Base-by-base conservation (phyloP, 225 moss, liverwort and hornwort genomes). In the Rhytidiadelphus loreus region DNA sequence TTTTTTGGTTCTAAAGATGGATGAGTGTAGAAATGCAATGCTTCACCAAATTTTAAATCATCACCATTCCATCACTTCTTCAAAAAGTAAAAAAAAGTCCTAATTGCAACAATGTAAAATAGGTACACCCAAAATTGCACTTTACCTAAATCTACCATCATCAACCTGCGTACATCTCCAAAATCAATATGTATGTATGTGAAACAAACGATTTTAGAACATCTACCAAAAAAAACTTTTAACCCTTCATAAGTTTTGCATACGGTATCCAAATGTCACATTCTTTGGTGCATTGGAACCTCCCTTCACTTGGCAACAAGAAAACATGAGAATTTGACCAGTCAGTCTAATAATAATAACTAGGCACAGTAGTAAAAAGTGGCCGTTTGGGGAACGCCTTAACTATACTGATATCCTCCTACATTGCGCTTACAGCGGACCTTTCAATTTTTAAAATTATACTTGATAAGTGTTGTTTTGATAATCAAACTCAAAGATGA, bases 251-350 rank as follows among this genome's bases (percentile, higher is more conserved):
- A 74, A 74, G 4, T 74, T 74, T 74, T 20, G 48, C 18, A 48
- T 30, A 48, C 0, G 0, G 0, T 20, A 48, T 74, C 2, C 74
- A 74, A 50, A 32, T 74, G 32, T 20, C 0, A 0, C 2, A 0
- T 20, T 50, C 4, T 32, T 50, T 32, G 4, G 7, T 74, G 44
- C 0, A 0, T 46, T 73, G 7, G 8, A 46, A 73, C 46, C 8
- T 46, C 30, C 30, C 30, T 46, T 73, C 30, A 46, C 46, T 73
- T 44, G 17, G 6, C 18, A 73, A 46, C 7, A 30, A 46, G 73
- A 17, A 17, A 73, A 46, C 11, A 16, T 46, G 50, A 50, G 32
- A 74, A 32, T 48, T 74, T 12, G 20, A 50, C 2, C 1, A 7
- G 1, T 18, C 7, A 17, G 15, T 12, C 16, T 48, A 48, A 32